These are phyloP conservation scores for Diospyros kaki DNA, from an alignment of 148 eudicot genomes.

Conservation along the genomic window DNA sequence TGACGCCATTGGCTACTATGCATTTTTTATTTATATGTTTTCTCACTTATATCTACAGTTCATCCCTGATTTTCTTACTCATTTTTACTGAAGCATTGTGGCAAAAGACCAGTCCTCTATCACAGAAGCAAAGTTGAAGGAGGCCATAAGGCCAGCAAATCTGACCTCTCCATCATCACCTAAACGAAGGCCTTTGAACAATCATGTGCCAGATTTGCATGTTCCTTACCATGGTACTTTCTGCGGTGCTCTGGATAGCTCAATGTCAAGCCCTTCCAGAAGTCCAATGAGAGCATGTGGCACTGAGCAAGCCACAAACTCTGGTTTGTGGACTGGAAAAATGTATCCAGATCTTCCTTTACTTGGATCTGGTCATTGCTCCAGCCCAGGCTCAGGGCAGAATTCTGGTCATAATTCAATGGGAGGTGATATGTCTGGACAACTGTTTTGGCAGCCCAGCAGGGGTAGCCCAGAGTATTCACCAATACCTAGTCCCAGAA, in stretches of 20 bases:
- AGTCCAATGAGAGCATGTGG: constrained; percentile 80
- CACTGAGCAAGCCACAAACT: constrained; percentile 55
- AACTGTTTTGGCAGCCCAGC: constrained; percentile 89
- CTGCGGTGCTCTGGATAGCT: constrained; percentile 88
- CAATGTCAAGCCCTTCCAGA: constrained; percentile 91
- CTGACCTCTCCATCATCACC: constrained; percentile 45
- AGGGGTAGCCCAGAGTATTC: constrained; percentile 96
- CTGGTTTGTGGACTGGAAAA: constrained; percentile 67
- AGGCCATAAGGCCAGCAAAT: constrained; percentile 42
- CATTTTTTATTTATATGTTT: background rate
- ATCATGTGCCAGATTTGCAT: constrained; percentile 66
- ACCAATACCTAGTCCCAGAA: constrained; percentile 92
- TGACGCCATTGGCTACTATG: background rate
- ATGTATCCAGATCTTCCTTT: constrained; percentile 66
- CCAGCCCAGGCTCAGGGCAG: constrained; percentile 98
- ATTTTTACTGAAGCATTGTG: constrained; percentile 37
- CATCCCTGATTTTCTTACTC: constrained; percentile 3
- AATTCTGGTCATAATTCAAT: constrained; percentile 95
- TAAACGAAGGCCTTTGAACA: constrained; percentile 56
- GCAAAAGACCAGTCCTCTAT: constrained; percentile 42
- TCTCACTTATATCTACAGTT: background rate
- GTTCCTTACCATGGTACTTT: constrained; percentile 66
- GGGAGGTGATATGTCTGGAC: constrained; percentile 89
- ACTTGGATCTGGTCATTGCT: constrained; percentile 93
- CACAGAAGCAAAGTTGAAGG: constrained; percentile 33